Evolutionary conservation across 2,329 filamentous ascomycete genomes (phyloP).

Genomic region (Cercospora brassicicola): DNA sequence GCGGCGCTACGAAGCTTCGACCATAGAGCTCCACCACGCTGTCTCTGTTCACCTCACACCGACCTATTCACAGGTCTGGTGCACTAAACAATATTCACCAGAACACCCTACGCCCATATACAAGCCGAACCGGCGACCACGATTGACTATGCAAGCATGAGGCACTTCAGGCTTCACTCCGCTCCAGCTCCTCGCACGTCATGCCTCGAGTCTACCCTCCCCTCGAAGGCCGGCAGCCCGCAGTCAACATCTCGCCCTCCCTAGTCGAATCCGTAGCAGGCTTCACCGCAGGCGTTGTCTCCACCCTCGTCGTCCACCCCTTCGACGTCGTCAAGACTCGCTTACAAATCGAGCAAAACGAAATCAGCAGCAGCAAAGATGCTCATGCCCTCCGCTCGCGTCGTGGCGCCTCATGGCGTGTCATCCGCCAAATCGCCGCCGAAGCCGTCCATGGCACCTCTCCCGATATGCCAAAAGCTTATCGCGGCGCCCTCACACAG

Average conservation of each 20-base stretch:
- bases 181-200: slow-evolving; percentile 8
- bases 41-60: neutral
- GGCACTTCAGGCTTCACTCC: neutral
- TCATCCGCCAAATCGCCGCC: slow-evolving; percentile 33
- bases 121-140: neutral
- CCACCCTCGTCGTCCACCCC: slow-evolving; percentile 85
- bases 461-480: slow-evolving; percentile 10
- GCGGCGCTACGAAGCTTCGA: slow-evolving; percentile 6
- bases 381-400: slow-evolving; percentile 9
- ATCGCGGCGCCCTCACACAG: slow-evolving; percentile 11
- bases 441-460: slow-evolving; percentile 28
- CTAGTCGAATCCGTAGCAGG: slow-evolving; percentile 85
- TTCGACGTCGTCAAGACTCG: slow-evolving; percentile 96
- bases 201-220: slow-evolving; percentile 55
- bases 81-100: neutral
- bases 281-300: slow-evolving; percentile 81
- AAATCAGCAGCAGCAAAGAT: slow-evolving; percentile 1
- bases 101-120: neutral
- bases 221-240: slow-evolving; percentile 45
- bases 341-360: slow-evolving; percentile 60
- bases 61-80: neutral
- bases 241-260: slow-evolving; percentile 67
- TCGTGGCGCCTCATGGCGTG: slow-evolving; percentile 31
- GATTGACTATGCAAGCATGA: slow-evolving; percentile 12
- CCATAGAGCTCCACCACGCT: slow-evolving; percentile 5